Conservation (phyloP, 805 yeast species). For the Tetrapisispora arboricola region DNA sequence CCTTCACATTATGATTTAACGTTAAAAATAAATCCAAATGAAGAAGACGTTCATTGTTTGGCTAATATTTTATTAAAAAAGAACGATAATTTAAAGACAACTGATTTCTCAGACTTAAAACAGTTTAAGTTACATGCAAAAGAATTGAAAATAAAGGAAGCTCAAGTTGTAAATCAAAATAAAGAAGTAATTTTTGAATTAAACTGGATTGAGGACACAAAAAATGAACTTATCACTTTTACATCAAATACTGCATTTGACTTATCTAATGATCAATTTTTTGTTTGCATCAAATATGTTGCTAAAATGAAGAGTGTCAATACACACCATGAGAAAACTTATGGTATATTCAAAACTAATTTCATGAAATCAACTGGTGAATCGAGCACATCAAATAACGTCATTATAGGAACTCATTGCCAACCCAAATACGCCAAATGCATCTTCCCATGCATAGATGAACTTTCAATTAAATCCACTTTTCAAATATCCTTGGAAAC, state of each 20-base stretch:
- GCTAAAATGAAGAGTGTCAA: slow-evolving; percentile 43
- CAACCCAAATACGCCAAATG: slow-evolving; percentile 57
- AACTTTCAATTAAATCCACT: slow-evolving; percentile 43
- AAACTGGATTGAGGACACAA: slow-evolving; percentile 16
- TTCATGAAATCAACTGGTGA: slow-evolving; percentile 36
- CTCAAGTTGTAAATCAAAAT: slow-evolving; percentile 32
- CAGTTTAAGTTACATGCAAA: slow-evolving; percentile 20
- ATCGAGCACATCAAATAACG: slow-evolving; percentile 40
- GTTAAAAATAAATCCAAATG: slow-evolving; percentile 33
- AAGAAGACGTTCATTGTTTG: slow-evolving; percentile 39
- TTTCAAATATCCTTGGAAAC: slow-evolving; percentile 43
- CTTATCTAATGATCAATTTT: not conserved
- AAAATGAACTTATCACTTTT: slow-evolving; percentile 8
- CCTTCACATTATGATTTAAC: slow-evolving; percentile 31
- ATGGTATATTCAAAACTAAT: slow-evolving; percentile 60
- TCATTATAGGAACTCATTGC: slow-evolving; percentile 56
- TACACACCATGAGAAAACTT: slow-evolving; percentile 46
- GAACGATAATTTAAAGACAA: not conserved
- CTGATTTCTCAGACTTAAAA: slow-evolving; percentile 2
- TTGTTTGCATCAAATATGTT: slow-evolving; percentile 31
- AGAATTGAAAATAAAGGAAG: slow-evolving; percentile 31
- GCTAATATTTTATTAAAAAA: slow-evolving; percentile 6
- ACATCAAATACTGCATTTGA: slow-evolving; percentile 1
- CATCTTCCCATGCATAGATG: slow-evolving; percentile 65
- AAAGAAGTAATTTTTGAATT: slow-evolving; percentile 16